A percentile compares a stretch with the other conserved stretches of the same genome.
Conservation (phyloP, 441 rosid species). For the Erodium moschatum region DNA sequence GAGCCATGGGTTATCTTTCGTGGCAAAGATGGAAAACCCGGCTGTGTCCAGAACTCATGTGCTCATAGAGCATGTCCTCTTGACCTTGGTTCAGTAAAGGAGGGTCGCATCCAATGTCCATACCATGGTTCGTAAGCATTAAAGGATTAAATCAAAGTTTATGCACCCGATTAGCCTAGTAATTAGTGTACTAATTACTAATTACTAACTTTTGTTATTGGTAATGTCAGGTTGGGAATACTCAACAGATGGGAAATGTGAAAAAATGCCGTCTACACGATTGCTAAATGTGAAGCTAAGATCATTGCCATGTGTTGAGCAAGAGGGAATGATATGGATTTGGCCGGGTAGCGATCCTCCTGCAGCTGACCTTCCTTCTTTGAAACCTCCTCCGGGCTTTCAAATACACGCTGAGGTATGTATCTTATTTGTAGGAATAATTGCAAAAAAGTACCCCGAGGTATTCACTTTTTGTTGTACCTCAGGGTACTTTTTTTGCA, state of each 20-base stretch:
- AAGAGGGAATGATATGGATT: slow-evolving; percentile 94
- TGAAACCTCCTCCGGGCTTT: slow-evolving; percentile 84
- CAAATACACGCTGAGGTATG: slow-evolving; percentile 82
- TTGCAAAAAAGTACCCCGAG: too few species aligned
- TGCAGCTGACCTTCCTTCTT: slow-evolving; percentile 54
- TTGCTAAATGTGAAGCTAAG: slow-evolving; percentile 55
- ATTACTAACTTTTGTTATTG: not conserved
- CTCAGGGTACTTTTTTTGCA: too few species aligned
- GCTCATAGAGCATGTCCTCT: slow-evolving; percentile 98
- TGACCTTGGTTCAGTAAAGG: slow-evolving; percentile 82
- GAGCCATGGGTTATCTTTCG: slow-evolving; percentile 88
- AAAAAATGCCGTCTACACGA: slow-evolving; percentile 84
- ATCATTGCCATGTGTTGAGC: slow-evolving; percentile 74
- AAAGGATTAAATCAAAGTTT: not conserved
- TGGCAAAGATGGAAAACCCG: slow-evolving; percentile 82
- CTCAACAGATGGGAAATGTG: slow-evolving; percentile 81
- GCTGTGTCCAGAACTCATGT: slow-evolving; percentile 84
- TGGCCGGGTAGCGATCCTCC: slow-evolving; percentile 92
- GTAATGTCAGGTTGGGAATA: slow-evolving; percentile 77
- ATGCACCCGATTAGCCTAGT: too few species aligned
- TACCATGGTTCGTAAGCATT: slow-evolving; percentile 67
- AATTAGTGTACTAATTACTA: not conserved
- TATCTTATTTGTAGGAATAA: not conserved
- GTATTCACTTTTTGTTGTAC: too few species aligned
- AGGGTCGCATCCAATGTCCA: slow-evolving; percentile 90